These are phyloP conservation scores for Metarhizium robertsii DNA, from an alignment of 2,329 filamentous ascomycete species.

Conservation along the genomic window DNA sequence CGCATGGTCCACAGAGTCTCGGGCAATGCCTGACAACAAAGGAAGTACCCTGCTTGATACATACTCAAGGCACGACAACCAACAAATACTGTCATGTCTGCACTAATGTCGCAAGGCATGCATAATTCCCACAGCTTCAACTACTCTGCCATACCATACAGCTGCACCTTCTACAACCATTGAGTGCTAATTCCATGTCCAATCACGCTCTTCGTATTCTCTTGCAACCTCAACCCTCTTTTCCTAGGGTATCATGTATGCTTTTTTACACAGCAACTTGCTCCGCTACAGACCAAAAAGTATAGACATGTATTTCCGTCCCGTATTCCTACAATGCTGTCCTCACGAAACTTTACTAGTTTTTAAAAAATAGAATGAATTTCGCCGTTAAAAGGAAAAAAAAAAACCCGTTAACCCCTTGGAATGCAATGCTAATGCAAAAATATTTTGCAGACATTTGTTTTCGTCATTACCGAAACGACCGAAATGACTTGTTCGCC, in stretches of 20 bases:
- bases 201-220: too few relatives aligned
- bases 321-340: not conserved
- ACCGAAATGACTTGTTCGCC: slow-evolving; percentile 32
- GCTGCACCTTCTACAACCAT: too few relatives aligned
- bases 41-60: too few relatives aligned
- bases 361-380: not conserved
- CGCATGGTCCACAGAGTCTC: too few relatives aligned
- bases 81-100: too few relatives aligned
- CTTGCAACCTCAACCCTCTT: too few relatives aligned
- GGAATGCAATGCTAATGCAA: not conserved
- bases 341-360: not conserved
- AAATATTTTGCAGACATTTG: too few relatives aligned
- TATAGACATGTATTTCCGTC: not conserved
- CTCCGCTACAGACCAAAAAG: not conserved
- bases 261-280: not conserved
- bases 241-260: not conserved
- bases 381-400: not conserved
- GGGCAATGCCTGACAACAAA: too few relatives aligned
- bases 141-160: not conserved
- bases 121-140: too few relatives aligned
- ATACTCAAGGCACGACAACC: too few relatives aligned
- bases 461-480: slow-evolving; percentile 25
- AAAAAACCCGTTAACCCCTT: not conserved
- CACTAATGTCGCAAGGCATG: too few relatives aligned
- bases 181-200: not conserved